phyloP scores from a whole-genome alignment of 768 basidiomycete genomes.

The Trametes gibbosa region DNA sequence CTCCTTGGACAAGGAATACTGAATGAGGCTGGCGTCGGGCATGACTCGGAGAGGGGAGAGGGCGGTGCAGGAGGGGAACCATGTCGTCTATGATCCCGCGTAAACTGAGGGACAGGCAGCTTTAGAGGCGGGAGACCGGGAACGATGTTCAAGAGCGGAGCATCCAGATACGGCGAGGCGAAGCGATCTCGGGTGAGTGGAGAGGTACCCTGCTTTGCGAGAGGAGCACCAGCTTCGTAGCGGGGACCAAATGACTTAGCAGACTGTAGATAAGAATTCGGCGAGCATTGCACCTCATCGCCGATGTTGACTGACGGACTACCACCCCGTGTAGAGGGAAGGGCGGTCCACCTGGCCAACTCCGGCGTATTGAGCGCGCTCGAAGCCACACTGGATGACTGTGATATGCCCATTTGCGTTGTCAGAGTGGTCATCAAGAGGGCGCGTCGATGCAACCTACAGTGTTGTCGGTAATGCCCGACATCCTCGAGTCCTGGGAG shows the following conservation, averaged over 20 bases:
- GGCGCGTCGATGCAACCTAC: background rate
- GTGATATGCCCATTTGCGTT: background rate
- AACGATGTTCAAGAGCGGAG: slow-evolving; percentile 11
- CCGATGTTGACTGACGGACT: background rate
- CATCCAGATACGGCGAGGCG: slow-evolving; percentile 13
- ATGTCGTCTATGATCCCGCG: background rate
- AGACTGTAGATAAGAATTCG: background rate
- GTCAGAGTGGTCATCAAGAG: too few species aligned
- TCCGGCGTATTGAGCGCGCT: slow-evolving; percentile 16
- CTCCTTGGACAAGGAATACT: background rate
- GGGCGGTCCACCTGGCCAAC: slow-evolving; percentile 2
- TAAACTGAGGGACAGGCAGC: slow-evolving; percentile 12
- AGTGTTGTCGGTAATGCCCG: slow-evolving; percentile 7
- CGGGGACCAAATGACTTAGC: background rate
- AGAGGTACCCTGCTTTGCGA: background rate
- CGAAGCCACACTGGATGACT: slow-evolving; percentile 12
- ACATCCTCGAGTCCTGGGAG: slow-evolving; percentile 9
- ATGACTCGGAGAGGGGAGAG: slow-evolving; percentile 6
- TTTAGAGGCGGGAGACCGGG: slow-evolving; percentile 19
- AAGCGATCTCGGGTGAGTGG: background rate
- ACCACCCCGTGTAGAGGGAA: background rate
- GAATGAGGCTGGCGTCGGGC: background rate
- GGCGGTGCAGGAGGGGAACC: slow-evolving; percentile 10
- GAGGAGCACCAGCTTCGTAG: background rate
- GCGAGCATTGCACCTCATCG: background rate